Evolutionary conservation across 192 early-diverging fungal genomes (phyloP), one percentile per base, ranked within the genome.

Genomic region (Radiomyces spectabilis): DNA sequence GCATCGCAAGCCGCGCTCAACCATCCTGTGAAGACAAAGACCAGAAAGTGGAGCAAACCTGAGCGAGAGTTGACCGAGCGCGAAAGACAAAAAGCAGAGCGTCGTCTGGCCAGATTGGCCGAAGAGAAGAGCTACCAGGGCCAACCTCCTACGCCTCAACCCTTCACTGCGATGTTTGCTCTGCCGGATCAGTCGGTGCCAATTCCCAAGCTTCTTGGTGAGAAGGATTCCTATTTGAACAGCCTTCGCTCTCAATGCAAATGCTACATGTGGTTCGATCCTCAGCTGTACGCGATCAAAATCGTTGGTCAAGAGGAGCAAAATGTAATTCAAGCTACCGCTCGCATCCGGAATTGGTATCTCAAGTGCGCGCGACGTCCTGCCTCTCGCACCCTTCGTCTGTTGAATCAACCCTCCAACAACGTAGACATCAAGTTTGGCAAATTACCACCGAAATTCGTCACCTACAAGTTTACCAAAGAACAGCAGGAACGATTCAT

Each of bases 281-380:
- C 42, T 9, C 5, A 26, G 7, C 8, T 24, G 1, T 57, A 68
- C 40, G 51, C 41, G 1, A 41, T 71, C 6, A 34, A 26, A 21
- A 24, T 71, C 13, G 37, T 32, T 10, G 60, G 55, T 0, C 51
- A 63, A 27, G 30, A 38, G n/a, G 9, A 53, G 4, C 59, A 55
- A 0, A 22, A 4, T 21, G 57, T 67, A 4, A 18, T 41, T 3
- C 46, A 53, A 39, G 68, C 68, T 4, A 46, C 59, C 0, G 16
- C 34, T 5, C 72, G 72, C 13, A 29, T 74, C 5, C 64, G 65
- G 27, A 57, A 74, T 32, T 55, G 61, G 41, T 74, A 66, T 39
- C 26, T 74, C 2, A 73, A 63, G 43, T 35, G 26, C 32, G n/a
- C 53, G 4, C 22, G 61, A 10, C 38, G 29, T 13, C 44, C 43